Base-by-base conservation (phyloP, 352 stramenopile species). In the Phytophthora sansomeana region DNA sequence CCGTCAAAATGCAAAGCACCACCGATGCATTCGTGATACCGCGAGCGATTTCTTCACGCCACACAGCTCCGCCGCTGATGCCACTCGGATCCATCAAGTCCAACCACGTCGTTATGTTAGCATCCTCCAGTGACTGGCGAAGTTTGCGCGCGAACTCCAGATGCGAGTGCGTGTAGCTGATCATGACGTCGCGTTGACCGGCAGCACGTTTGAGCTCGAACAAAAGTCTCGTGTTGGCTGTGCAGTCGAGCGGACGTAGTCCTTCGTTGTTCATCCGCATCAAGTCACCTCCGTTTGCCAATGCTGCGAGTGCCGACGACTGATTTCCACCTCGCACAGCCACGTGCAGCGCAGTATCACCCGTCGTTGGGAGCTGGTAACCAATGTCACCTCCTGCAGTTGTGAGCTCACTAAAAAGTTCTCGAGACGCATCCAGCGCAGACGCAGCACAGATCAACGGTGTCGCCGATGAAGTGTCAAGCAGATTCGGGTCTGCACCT, bases 121-220 rank as follows among this genome's bases (percentile, higher is more conserved):
- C 16, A 28, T 46, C 39, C 17, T 46, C 39, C 4, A 46, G 39
- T 1, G 39, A 46, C 17, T 46, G 39, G 7, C 39, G 39, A 5
- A 46, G 39, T 19, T 46, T 46, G 6, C 39, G 87, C 36, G 83
- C 83, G 69, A 93, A 91, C 65, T 89, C 80, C 2, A 75, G 62
- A 67, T 93, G 85, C 42, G 85, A 87, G 58, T 93, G 85, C 38
- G 85, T 93, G 68, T 93, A 93, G 71, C 85, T 93, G 68, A 93
- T 91, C 85, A 93, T 93, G 16, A 91, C 85, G 35, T 93, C 85
- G 9, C 85, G 80, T 26, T 87, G 75, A 1, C 85, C 85, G 1
- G 85, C 85, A 0, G 83, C 83, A 8, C 67, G 78, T 62, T 93
- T 93, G 44, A 93, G 73, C 24, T 83, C 83, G 24, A 85, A 93